Evolutionary conservation across 2,329 filamentous ascomycete species (phyloP).

Genomic region (Fusarium poae): DNA sequence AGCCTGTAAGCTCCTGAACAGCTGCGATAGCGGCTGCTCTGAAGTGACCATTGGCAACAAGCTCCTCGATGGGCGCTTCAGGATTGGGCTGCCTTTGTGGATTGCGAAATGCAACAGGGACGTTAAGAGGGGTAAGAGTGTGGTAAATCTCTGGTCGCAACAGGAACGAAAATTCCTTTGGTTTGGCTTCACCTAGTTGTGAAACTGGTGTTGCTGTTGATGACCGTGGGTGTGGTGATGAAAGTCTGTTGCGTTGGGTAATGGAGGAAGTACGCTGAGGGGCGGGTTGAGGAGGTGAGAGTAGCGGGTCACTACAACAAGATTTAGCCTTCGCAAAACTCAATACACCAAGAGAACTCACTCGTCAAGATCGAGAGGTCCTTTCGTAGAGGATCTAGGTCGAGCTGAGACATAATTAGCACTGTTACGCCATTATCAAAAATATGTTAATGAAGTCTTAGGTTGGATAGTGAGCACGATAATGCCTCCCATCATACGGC

Average conservation of each 20-base stretch:
- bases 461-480: background rate
- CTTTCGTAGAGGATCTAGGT: conserved; percentile 78
- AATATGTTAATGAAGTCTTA: conserved; percentile 1
- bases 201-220: conserved; percentile 48
- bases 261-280: conserved; percentile 32
- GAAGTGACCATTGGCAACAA: conserved; percentile 82
- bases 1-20: conserved; percentile 70
- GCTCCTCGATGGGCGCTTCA: conserved; percentile 73
- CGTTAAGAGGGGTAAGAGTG: conserved; percentile 73
- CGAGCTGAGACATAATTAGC: conserved; percentile 60
- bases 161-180: conserved; percentile 83
- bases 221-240: conserved; percentile 46
- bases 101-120: conserved; percentile 76
- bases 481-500: conserved; percentile 2
- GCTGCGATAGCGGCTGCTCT: conserved; percentile 80
- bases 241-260: conserved; percentile 42
- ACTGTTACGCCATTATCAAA: background rate
- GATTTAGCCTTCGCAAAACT: conserved; percentile 7
- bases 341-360: conserved; percentile 58
- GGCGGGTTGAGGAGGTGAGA: conserved; percentile 49
- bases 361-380: conserved; percentile 82
- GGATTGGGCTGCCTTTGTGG: conserved; percentile 73
- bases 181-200: conserved; percentile 50
- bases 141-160: conserved; percentile 87
- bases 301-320: conserved; percentile 46